These are phyloP conservation scores for Volvox reticuliferus DNA, from an alignment of 139 green algal species.

Conservation along the genomic window DNA sequence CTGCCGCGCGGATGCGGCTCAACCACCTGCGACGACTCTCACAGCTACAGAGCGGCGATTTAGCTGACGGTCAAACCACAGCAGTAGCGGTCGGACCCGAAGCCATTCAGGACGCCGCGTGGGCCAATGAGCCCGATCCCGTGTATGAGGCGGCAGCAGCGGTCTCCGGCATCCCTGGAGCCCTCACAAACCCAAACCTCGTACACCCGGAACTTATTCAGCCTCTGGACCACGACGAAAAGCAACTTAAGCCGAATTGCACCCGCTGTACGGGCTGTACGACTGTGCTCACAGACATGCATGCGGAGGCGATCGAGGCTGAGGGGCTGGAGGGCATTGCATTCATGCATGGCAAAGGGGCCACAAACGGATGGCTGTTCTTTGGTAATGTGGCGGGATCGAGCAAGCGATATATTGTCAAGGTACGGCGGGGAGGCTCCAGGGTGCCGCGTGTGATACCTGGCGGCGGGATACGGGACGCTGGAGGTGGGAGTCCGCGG, in stretches of 20 bases:
- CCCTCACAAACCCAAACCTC: not conserved
- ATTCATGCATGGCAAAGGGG: conserved; percentile 50
- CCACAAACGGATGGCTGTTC: conserved; percentile 50
- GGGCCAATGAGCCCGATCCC: conserved; percentile 5
- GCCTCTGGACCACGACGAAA: conserved; percentile 22
- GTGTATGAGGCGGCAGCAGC: not conserved
- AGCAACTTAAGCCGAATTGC: conserved; percentile 38
- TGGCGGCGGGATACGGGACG: too few relatives aligned
- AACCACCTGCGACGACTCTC: not conserved
- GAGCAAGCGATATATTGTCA: conserved; percentile 44
- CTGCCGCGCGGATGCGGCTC: not conserved
- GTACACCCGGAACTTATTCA: conserved; percentile 6
- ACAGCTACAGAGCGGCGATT: too few relatives aligned
- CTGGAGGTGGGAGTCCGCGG: too few relatives aligned
- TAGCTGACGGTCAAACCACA: too few relatives aligned
- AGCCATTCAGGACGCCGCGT: not conserved
- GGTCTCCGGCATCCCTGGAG: conserved; percentile 24
- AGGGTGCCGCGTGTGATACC: too few relatives aligned
- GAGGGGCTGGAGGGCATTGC: conserved; percentile 7
- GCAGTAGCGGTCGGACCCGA: too few relatives aligned
- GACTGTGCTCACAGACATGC: conserved; percentile 25
- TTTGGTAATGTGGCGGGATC: conserved; percentile 6
- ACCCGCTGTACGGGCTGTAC: conserved; percentile 21
- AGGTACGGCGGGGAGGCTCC: conserved; percentile 38
- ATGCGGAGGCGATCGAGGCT: conserved; percentile 1